A percentile compares a stretch with the other conserved stretches of the same genome.
phyloP scores from a whole-genome alignment of 163 green algal species.

The Scenedesmus sp. region DNA sequence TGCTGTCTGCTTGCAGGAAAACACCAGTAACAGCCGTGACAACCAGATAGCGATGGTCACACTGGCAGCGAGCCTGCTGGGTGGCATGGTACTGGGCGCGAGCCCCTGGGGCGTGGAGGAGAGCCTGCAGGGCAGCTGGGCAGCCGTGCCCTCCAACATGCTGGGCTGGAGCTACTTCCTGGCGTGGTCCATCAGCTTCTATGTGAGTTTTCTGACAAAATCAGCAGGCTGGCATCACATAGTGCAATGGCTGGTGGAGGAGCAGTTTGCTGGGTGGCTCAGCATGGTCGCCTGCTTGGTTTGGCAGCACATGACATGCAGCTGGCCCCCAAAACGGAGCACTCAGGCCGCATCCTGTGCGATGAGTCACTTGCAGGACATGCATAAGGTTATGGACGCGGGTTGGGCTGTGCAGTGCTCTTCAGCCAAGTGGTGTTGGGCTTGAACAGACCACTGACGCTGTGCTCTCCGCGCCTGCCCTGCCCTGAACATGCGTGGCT shows the following conservation, averaged over 20 bases:
- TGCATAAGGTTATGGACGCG: background rate
- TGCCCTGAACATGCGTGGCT: background rate
- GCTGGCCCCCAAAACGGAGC: no score
- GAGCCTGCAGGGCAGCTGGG: background rate
- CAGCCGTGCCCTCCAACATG: background rate
- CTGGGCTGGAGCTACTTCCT: constrained; percentile 55
- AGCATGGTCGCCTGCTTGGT: no score
- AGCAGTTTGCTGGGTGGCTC: no score
- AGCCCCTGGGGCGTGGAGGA: background rate
- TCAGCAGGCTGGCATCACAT: background rate
- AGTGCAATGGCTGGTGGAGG: no score
- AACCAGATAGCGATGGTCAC: no score
- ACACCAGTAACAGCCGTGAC: background rate
- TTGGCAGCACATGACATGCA: no score
- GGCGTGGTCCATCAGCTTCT: constrained; percentile 58
- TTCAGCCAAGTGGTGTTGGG: background rate
- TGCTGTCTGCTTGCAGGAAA: background rate
- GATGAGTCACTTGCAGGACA: background rate
- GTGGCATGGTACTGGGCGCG: constrained; percentile 4
- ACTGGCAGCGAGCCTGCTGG: background rate
- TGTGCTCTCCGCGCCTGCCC: background rate
- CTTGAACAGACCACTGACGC: no score
- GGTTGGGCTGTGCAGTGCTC: no score
- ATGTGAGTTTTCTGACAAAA: background rate
- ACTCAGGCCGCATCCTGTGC: no score